Conservation (phyloP, 73 alveolate species). For the Loxodes magnus region DNA sequence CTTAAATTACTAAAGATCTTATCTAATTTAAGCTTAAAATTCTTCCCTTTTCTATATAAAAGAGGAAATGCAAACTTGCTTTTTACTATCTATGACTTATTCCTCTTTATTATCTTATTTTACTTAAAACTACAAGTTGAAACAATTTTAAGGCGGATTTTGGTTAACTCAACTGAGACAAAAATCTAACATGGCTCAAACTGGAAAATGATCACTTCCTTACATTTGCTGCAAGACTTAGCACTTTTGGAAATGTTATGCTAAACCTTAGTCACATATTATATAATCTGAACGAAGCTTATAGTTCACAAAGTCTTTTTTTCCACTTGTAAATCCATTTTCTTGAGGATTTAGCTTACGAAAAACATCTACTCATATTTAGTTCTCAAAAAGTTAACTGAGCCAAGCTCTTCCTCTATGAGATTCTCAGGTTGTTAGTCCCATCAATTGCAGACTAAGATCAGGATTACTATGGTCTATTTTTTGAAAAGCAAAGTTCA, state of each 20-base stretch:
- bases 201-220: too few relatives aligned
- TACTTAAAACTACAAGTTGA: too few relatives aligned
- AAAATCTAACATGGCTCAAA: too few relatives aligned
- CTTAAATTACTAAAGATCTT: too few relatives aligned
- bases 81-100: too few relatives aligned
- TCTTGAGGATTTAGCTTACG: slow-evolving; percentile 1
- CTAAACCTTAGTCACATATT: background rate
- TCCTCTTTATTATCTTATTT: too few relatives aligned
- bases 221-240: background rate
- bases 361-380: slow-evolving; percentile 1
- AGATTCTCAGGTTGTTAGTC: slow-evolving; percentile 1
- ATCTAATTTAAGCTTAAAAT: too few relatives aligned
- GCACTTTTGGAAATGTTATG: background rate
- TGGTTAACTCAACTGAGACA: too few relatives aligned
- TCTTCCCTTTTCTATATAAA: too few relatives aligned
- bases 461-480: slow-evolving; percentile 12
- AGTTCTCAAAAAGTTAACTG: background rate
- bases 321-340: background rate
- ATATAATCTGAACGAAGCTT: slow-evolving; percentile 3
- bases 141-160: too few relatives aligned
- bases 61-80: too few relatives aligned
- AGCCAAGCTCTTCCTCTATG: slow-evolving; percentile 10
- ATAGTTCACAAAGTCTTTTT: background rate
- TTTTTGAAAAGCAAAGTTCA: slow-evolving; percentile 2
- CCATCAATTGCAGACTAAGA: background rate